Conservation (phyloP, 805 yeast genomes). For the Ogataea ganodermae region DNA sequence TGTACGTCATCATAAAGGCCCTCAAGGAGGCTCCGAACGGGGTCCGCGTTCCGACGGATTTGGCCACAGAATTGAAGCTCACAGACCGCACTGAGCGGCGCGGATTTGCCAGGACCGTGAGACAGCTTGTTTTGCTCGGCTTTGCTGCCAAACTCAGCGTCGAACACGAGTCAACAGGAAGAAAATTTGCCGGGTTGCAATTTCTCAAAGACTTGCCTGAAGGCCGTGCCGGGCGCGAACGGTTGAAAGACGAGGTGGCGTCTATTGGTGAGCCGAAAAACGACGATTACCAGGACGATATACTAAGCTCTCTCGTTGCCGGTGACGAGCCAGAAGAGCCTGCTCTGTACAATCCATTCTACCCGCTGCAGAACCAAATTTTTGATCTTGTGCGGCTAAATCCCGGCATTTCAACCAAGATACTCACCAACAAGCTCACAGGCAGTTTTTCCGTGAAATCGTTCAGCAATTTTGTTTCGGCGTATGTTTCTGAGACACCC, state of each 20-base stretch:
- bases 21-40: slow-evolving; percentile 60
- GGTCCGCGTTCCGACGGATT: slow-evolving; percentile 60
- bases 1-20: slow-evolving; percentile 44
- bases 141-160: slow-evolving; percentile 26
- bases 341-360: slow-evolving; percentile 51
- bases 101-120: slow-evolving; percentile 45
- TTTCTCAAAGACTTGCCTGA: slow-evolving; percentile 28
- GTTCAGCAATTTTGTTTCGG: slow-evolving; percentile 14
- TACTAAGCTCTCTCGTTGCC: slow-evolving; percentile 24
- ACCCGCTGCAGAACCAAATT: slow-evolving; percentile 67
- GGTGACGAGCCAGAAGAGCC: slow-evolving; percentile 22
- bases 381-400: slow-evolving; percentile 45
- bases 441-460: slow-evolving; percentile 54
- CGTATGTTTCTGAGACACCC: slow-evolving; percentile 24
- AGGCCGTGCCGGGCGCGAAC: slow-evolving; percentile 9
- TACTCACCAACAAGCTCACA: slow-evolving; percentile 47
- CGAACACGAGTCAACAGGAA: slow-evolving; percentile 25
- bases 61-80: slow-evolving; percentile 58
- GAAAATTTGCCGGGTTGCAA: slow-evolving; percentile 28
- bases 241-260: slow-evolving; percentile 12
- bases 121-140: slow-evolving; percentile 47
- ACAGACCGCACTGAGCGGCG: slow-evolving; percentile 41
- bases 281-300: slow-evolving; percentile 39
- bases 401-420: slow-evolving; percentile 63
- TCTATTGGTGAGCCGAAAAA: slow-evolving; percentile 13